These are phyloP conservation scores for Dendrobium officinale DNA, from an alignment of 106 monocot species.

Conservation along the genomic window DNA sequence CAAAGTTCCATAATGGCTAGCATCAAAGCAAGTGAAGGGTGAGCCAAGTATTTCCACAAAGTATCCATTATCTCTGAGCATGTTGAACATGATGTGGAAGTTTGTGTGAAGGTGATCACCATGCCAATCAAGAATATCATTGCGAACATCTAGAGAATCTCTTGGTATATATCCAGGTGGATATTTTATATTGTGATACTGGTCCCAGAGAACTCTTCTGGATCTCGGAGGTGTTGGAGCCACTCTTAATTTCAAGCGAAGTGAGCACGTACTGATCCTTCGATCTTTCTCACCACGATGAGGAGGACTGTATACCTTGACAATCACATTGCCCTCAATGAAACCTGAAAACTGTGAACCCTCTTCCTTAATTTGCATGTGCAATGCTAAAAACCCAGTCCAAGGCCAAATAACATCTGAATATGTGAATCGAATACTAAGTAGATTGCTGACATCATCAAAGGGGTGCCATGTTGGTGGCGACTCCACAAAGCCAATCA, in stretches of 20 bases:
- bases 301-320: slow-evolving; percentile 59
- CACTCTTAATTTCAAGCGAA: slow-evolving; percentile 71
- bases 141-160: slow-evolving; percentile 95
- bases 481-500: slow-evolving; percentile 65
- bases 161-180: slow-evolving; percentile 98
- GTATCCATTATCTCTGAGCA: slow-evolving; percentile 86
- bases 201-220: slow-evolving; percentile 86
- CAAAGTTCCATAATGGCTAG: slow-evolving; percentile 76
- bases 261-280: slow-evolving; percentile 55
- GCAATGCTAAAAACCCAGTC: slow-evolving; percentile 84
- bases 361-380: slow-evolving; percentile 95
- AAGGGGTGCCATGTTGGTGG: slow-evolving; percentile 77
- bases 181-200: slow-evolving; percentile 95
- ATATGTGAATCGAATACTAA: slow-evolving; percentile 79
- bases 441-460: slow-evolving; percentile 85
- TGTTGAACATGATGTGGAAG: slow-evolving; percentile 91
- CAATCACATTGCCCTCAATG: slow-evolving; percentile 74
- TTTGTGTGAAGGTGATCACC: slow-evolving; percentile 99
- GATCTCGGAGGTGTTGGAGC: slow-evolving; percentile 75
- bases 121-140: slow-evolving; percentile 99
- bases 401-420: slow-evolving; percentile 98
- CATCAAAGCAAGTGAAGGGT: slow-evolving; percentile 96
- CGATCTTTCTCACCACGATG: slow-evolving; percentile 27
- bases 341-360: slow-evolving; percentile 74
- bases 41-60: slow-evolving; percentile 91